phyloP scores from a whole-genome alignment of 768 basidiomycete genomes.

The Trametes cinnabarina region DNA sequence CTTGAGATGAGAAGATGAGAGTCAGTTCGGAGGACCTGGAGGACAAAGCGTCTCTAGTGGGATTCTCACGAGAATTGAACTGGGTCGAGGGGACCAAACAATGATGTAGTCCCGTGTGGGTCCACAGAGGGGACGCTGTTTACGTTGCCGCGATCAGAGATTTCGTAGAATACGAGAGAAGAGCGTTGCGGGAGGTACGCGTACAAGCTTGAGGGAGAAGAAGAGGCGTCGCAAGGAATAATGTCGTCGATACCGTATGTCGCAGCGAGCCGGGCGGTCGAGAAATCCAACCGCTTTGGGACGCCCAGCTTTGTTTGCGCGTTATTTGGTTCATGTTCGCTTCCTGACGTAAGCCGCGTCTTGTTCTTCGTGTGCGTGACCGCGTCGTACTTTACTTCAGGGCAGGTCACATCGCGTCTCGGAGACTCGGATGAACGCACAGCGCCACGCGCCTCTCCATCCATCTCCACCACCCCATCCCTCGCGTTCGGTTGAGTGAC shows the following conservation, averaged over 20 bases:
- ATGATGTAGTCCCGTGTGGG: slow-evolving; percentile 46
- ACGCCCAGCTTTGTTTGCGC: slow-evolving; percentile 33
- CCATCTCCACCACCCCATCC: not conserved
- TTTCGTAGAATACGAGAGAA: not conserved
- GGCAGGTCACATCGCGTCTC: slow-evolving; percentile 15
- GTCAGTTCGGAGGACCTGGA: slow-evolving; percentile 29
- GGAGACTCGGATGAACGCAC: not conserved
- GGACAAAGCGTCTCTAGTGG: slow-evolving; percentile 29
- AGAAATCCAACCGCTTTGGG: slow-evolving; percentile 10
- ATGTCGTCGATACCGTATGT: slow-evolving; percentile 25
- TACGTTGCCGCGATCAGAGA: not conserved
- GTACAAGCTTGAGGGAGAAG: not conserved
- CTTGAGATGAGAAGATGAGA: slow-evolving; percentile 34
- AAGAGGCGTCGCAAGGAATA: slow-evolving; percentile 21
- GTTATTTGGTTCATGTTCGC: slow-evolving; percentile 56
- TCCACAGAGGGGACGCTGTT: slow-evolving; percentile 34
- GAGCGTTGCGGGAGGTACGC: slow-evolving; percentile 1
- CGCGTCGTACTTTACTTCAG: slow-evolving; percentile 12
- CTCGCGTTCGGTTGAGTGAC: not conserved
- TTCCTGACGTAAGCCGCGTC: slow-evolving; percentile 33
- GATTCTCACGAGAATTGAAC: slow-evolving; percentile 29
- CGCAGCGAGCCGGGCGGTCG: slow-evolving; percentile 1
- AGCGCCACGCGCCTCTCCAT: not conserved
- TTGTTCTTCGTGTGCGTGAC: slow-evolving; percentile 6
- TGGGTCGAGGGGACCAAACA: slow-evolving; percentile 22